Base-by-base conservation (phyloP, 345 rosid species). In the Alliaria petiolata region DNA sequence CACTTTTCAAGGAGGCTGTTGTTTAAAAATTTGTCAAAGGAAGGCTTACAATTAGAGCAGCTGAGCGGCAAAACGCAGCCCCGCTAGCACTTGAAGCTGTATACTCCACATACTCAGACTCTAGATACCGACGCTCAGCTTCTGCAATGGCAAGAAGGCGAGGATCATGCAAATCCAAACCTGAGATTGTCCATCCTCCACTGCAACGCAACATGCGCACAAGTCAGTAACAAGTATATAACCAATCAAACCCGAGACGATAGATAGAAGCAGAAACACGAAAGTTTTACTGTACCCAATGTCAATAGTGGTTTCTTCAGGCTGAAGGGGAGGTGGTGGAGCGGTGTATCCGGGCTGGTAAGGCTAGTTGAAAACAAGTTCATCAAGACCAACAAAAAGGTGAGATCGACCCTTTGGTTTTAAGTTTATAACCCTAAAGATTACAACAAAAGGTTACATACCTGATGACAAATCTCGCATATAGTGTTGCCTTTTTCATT, bases 401-500 rank as follows among this genome's bases (percentile, higher is more conserved):
- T n/a, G n/a, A 9, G 8, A 50, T 54, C 53, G 8, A 12, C 7
- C 42, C 3, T 30, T 28, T 17, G 13, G n/a, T n/a, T n/a, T n/a
- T 30, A 62, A 45, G 31, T 22, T 7, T 33, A 35, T 25, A 22
- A 49, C 7, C 36, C 28, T 36, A n/a, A 49, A 6, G n/a, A 49
- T 26, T 26, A 39, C 40, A 50, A 38, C 3, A 14, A n/a, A 42
- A 7, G 15, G 15, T 30, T 28, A 49, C 34, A 45, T 78, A 91
- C 97, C 98, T 89, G 91, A 80, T 91, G 96, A 63, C 97, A 91
- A 40, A 93, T 93, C 81, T 93, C 98, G 51, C 98, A 93, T 15
- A 80, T 79, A 46, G 76, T 87, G 52, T 93, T 89, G 15, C 97
- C 92, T 75, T 93, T 93, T 80, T 93, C 97, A 58, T 91, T 82